A percentile compares a stretch with the other conserved stretches of the same genome.
phyloP scores from a whole-genome alignment of 1,139 yeast genomes.

The Candida tropicalis region DNA sequence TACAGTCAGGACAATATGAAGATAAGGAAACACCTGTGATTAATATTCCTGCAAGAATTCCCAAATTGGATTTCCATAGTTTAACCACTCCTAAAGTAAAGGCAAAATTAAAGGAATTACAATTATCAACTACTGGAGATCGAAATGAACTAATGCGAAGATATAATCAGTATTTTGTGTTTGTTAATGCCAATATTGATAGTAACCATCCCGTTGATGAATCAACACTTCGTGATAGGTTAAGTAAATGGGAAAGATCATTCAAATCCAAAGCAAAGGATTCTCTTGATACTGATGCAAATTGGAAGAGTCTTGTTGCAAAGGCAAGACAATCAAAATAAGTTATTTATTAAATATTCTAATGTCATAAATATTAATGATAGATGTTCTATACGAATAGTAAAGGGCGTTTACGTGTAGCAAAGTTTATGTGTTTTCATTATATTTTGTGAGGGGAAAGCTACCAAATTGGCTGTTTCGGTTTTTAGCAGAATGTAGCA shows the following conservation, averaged over 20 bases:
- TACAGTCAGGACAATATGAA: not conserved
- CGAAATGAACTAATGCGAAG: slow-evolving; percentile 67
- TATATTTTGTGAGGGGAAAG: too few species aligned
- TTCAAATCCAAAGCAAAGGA: slow-evolving; percentile 2
- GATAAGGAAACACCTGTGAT: not conserved
- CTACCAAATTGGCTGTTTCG: too few species aligned
- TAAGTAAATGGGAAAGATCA: slow-evolving; percentile 68
- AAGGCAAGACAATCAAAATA: not conserved
- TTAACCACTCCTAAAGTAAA: slow-evolving; percentile 64
- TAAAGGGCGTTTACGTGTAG: too few species aligned
- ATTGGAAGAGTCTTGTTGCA: slow-evolving; percentile 1
- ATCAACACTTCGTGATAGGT: slow-evolving; percentile 52
- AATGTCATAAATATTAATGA: too few species aligned
- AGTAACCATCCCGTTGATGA: slow-evolving; percentile 67
- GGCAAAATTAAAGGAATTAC: slow-evolving; percentile 55
- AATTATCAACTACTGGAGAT: slow-evolving; percentile 64
- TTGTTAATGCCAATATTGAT: slow-evolving; percentile 85
- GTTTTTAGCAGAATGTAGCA: too few species aligned
- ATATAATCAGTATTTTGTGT: slow-evolving; percentile 74
- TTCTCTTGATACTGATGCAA: slow-evolving; percentile 2
- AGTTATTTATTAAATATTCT: too few species aligned
- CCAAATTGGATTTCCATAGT: slow-evolving; percentile 64
- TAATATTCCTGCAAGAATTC: slow-evolving; percentile 29
- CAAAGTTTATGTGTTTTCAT: too few species aligned
- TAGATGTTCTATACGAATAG: too few species aligned